phyloP scores from a whole-genome alignment of 306 rosid species.

The Neltuma alba region DNA sequence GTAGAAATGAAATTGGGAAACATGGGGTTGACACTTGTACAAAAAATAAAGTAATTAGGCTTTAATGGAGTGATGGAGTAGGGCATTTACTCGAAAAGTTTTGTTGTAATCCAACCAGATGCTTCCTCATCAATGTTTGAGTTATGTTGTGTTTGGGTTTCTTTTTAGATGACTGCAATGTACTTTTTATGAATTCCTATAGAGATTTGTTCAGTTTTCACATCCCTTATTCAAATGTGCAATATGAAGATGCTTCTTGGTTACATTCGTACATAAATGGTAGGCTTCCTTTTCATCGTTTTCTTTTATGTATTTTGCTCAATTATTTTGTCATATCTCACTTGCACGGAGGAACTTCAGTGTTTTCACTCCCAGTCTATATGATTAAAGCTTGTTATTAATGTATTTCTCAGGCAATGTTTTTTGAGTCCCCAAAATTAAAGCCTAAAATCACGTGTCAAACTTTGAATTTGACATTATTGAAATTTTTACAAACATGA shows the following conservation, averaged over 20 bases:
- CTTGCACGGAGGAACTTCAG: slow-evolving; percentile 2
- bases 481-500: slow-evolving; percentile 27
- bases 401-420: not conserved
- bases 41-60: not conserved
- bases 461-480: slow-evolving; percentile 3
- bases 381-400: slow-evolving; percentile 11
- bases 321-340: slow-evolving; percentile 10
- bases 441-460: slow-evolving; percentile 22
- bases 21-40: not conserved
- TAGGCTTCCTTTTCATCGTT: not conserved
- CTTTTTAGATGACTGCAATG: not conserved
- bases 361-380: not conserved
- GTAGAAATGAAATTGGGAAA: not conserved
- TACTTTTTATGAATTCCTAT: not conserved
- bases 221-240: not conserved
- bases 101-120: slow-evolving; percentile 10
- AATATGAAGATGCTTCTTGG: not conserved
- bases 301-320: slow-evolving; percentile 9
- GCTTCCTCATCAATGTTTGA: slow-evolving; percentile 23
- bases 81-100: not conserved
- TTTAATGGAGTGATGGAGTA: not conserved
- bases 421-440: not conserved
- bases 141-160: not conserved
- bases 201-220: not conserved
- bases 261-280: slow-evolving; percentile 7